Evolutionary conservation across 306 rosid species (phyloP), one percentile per base, ranked within the genome.

Genomic region (Cucurbita maxima): DNA sequence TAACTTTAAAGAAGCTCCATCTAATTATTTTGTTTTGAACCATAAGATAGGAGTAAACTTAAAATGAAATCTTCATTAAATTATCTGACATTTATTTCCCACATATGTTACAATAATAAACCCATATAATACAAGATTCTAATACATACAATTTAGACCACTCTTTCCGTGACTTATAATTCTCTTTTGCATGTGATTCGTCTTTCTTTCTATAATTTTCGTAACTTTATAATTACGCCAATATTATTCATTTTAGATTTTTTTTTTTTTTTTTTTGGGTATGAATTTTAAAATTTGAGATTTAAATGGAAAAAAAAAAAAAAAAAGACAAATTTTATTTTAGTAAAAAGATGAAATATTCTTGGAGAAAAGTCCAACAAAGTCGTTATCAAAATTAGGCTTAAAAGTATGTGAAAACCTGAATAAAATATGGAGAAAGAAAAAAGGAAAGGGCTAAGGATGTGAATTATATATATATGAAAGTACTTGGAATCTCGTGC

Each of bases 1-100:
- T 63, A 10, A 63, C 14, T 63, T 63, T 41, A 10, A 41, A n/a
- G 51, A 40, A 63, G 36, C 51, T 43, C 71, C 18, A 19, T 18
- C 71, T 41, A 34, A 63, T 41, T 63, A 63, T 63, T 41, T 40
- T 63, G 51, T 81, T 72, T 78, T 83, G 83, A 72, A 79, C 69
- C 51, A 63, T 63, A 76, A 48, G 48, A 45, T 43, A 57, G 78
- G 76, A 81, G 82, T 78, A 66, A 83, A 80, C 85, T 73, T 75
- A 73, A n/a, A 81, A 8, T 8, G 10, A 5, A 44, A 63, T 41
- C 51, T 63, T 41, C 41, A 63, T 63, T 22, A 22, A 37, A 61
- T 63, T 41, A 63, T 63, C 10, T 41, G 51, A 63, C 71, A 63
- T 63, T 63, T 63, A 63, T 63, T 63, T 63, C 10, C 51, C 34